Percentiles rank a stretch among this genome's conserved stretches.
Evolutionary conservation across 2,329 filamentous ascomycete species (phyloP).

Genomic region (Aspergillus nomiae): DNA sequence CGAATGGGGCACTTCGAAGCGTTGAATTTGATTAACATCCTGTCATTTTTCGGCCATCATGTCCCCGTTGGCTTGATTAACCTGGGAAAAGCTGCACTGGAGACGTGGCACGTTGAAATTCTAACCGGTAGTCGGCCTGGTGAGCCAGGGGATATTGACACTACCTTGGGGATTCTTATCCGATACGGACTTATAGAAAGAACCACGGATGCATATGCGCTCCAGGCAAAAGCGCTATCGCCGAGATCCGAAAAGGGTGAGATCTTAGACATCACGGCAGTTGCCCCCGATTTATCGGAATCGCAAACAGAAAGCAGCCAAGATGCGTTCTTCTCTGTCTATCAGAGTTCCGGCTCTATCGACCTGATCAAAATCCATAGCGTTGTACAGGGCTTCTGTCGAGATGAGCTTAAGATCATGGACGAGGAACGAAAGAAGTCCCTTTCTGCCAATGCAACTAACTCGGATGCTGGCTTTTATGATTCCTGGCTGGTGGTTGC

Average conservation of each 20-base stretch:
- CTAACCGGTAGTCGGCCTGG: conserved; percentile 37
- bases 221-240: conserved; percentile 19
- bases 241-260: conserved; percentile 26
- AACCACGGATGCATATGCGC: conserved; percentile 35
- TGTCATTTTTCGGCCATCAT: conserved; percentile 67
- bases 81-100: conserved; percentile 50
- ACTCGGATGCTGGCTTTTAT: conserved; percentile 37
- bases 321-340: conserved; percentile 35
- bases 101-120: conserved; percentile 38
- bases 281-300: conserved; percentile 32
- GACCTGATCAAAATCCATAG: conserved; percentile 52
- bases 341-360: conserved; percentile 34
- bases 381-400: conserved; percentile 51
- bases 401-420: conserved; percentile 47
- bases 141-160: conserved; percentile 46
- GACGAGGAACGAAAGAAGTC: conserved; percentile 29
- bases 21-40: conserved; percentile 64
- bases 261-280: conserved; percentile 22
- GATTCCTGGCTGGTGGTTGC: conserved; percentile 48
- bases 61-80: conserved; percentile 67
- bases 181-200: conserved; percentile 49
- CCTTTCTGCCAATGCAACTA: conserved; percentile 4
- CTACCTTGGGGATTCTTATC: conserved; percentile 48
- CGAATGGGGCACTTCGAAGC: conserved; percentile 52
- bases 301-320: conserved; percentile 39